phyloP scores from a whole-genome alignment of 2,329 filamentous ascomycete species.

The Aureobasidium subglaciale region DNA sequence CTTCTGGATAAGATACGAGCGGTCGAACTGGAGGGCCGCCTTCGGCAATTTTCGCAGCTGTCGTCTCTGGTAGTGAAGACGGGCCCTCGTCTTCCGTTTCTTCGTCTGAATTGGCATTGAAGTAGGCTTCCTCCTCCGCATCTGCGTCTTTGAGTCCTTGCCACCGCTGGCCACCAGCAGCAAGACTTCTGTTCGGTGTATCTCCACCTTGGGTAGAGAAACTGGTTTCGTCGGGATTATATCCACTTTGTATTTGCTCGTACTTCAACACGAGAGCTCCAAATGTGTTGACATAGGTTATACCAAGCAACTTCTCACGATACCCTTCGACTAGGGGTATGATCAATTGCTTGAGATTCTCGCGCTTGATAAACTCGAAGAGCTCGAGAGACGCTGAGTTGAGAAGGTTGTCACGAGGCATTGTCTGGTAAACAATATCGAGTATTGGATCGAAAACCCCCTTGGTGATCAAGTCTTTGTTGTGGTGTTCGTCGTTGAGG shows the following conservation, averaged over 20 bases:
- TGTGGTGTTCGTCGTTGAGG: slow-evolving; percentile 86
- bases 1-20: slow-evolving; percentile 86
- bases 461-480: slow-evolving; percentile 74
- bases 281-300: slow-evolving; percentile 83
- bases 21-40: slow-evolving; percentile 61
- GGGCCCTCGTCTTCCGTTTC: slow-evolving; percentile 58
- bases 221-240: slow-evolving; percentile 49
- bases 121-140: slow-evolving; percentile 84
- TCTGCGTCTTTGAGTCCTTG: slow-evolving; percentile 76
- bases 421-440: slow-evolving; percentile 72
- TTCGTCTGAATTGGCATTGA: slow-evolving; percentile 73
- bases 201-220: slow-evolving; percentile 66
- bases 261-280: slow-evolving; percentile 66
- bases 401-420: slow-evolving; percentile 86
- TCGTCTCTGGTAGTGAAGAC: slow-evolving; percentile 23
- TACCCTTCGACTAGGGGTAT: slow-evolving; percentile 79
- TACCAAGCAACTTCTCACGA: slow-evolving; percentile 64
- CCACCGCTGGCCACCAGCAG: slow-evolving; percentile 52
- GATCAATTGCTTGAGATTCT: slow-evolving; percentile 73
- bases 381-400: slow-evolving; percentile 92
- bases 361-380: slow-evolving; percentile 78
- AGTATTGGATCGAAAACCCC: slow-evolving; percentile 77
- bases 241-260: slow-evolving; percentile 66
- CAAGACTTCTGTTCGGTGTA: slow-evolving; percentile 36
- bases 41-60: slow-evolving; percentile 43